Evolutionary conservation across 2,329 filamentous ascomycete species (phyloP).

Genomic region (Microascus cirrosus): DNA sequence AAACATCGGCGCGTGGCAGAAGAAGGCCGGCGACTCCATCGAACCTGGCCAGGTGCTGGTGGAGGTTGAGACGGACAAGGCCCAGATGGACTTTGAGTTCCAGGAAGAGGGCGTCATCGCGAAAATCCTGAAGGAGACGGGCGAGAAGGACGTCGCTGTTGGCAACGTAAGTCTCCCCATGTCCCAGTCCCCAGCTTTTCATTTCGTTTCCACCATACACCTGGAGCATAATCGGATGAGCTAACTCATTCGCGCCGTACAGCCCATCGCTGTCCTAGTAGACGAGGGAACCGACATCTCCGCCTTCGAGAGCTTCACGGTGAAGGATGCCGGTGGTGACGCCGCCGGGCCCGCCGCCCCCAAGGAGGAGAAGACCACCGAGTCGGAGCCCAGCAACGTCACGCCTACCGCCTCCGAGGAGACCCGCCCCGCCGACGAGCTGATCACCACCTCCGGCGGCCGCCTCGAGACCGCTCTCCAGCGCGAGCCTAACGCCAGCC

Average conservation of each 20-base stretch:
- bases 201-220: background rate
- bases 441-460: constrained; percentile 54
- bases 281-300: constrained; percentile 82
- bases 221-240: background rate
- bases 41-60: constrained; percentile 89
- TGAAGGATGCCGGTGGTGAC: constrained; percentile 85
- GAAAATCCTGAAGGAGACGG: constrained; percentile 85
- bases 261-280: constrained; percentile 94
- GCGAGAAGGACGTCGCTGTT: constrained; percentile 87
- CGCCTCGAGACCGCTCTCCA: constrained; percentile 76
- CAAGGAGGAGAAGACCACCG: constrained; percentile 53
- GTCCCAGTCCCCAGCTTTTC: background rate
- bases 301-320: constrained; percentile 78
- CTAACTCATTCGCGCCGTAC: constrained; percentile 7
- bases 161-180: constrained; percentile 64
- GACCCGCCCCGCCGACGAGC: constrained; percentile 37
- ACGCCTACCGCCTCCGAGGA: constrained; percentile 34
- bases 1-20: constrained; percentile 96
- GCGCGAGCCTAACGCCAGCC: constrained; percentile 62
- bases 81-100: constrained; percentile 99
- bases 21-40: constrained; percentile 84
- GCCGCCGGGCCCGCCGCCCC: constrained; percentile 53
- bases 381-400: constrained; percentile 28
- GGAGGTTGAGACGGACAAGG: constrained; percentile 99
- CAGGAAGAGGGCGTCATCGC: constrained; percentile 95